These are phyloP conservation scores for Rubus parviflorus DNA, from an alignment of 306 rosid species.

Conservation along the genomic window DNA sequence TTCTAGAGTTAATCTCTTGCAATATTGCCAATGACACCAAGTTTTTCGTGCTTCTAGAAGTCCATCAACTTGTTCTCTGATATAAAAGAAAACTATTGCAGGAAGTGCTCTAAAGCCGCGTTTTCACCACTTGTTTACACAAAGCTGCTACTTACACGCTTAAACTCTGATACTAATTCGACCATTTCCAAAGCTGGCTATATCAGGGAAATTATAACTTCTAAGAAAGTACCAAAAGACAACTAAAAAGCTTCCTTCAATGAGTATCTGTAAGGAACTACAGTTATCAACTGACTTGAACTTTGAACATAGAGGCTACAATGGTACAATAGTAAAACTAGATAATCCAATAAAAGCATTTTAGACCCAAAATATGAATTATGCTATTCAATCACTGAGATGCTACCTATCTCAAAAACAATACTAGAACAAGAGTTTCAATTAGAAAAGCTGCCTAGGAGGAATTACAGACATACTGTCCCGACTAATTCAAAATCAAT, in stretches of 20 bases:
- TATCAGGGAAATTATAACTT: background rate
- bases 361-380: background rate
- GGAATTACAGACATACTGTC: background rate
- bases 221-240: background rate
- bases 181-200: slow-evolving; percentile 1
- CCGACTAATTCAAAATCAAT: background rate
- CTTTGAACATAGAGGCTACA: background rate
- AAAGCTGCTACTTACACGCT: background rate
- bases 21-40: slow-evolving; percentile 27
- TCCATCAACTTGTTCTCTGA: slow-evolving; percentile 21
- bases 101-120: slow-evolving; percentile 24
- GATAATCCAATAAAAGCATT: background rate
- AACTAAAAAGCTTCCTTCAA: background rate
- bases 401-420: background rate
- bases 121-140: background rate
- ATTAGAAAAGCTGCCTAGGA: background rate
- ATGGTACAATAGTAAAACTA: background rate
- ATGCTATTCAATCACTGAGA: background rate
- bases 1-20: slow-evolving; percentile 30
- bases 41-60: slow-evolving; percentile 24
- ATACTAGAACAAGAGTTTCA: background rate
- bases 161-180: background rate
- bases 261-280: background rate
- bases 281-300: slow-evolving; percentile 1
- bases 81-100: slow-evolving; percentile 13